Percentiles rank a stretch among this genome's conserved stretches.
These are phyloP conservation scores for Cucurbita argyrosperma DNA, from an alignment of 306 rosid species.

Conservation along the genomic window DNA sequence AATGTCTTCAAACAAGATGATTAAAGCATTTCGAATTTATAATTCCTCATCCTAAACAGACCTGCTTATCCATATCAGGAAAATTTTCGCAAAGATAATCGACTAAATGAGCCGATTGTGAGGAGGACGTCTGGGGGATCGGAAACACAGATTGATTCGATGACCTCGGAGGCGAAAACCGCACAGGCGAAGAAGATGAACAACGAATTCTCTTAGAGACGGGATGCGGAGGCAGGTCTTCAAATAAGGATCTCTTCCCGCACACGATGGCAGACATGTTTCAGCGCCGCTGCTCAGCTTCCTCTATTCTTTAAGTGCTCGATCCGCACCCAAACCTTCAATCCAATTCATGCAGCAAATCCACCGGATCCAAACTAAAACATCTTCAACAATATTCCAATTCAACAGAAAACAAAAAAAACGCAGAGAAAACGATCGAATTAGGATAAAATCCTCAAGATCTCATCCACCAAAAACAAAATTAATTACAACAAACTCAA, in stretches of 20 bases:
- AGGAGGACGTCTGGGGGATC: constrained; percentile 8
- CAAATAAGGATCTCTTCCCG: constrained; percentile 93
- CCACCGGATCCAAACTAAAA: constrained; percentile 9
- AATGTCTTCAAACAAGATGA: neutral
- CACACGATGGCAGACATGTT: constrained; percentile 97
- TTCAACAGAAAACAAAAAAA: neutral
- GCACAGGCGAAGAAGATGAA: constrained; percentile 47
- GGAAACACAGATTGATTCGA: constrained; percentile 14
- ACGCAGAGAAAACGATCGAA: neutral
- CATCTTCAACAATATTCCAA: neutral
- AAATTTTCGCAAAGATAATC: constrained; percentile 41
- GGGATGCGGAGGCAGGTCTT: constrained; percentile 42
- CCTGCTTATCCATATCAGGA: constrained; percentile 79
- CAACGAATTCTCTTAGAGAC: constrained; percentile 55
- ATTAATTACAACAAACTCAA: neutral
- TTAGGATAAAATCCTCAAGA: neutral
- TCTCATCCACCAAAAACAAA: neutral
- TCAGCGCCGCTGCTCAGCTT: constrained; percentile 36
- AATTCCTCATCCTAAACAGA: neutral
- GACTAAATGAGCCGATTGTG: constrained; percentile 22
- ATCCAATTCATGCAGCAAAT: constrained; percentile 35
- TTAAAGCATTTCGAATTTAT: no score
- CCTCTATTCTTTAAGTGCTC: constrained; percentile 19
- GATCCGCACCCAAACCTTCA: constrained; percentile 7
- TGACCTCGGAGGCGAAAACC: constrained; percentile 30